phyloP scores from a whole-genome alignment of 2,329 filamentous ascomycete species.

The Dactylellina sp. region DNA sequence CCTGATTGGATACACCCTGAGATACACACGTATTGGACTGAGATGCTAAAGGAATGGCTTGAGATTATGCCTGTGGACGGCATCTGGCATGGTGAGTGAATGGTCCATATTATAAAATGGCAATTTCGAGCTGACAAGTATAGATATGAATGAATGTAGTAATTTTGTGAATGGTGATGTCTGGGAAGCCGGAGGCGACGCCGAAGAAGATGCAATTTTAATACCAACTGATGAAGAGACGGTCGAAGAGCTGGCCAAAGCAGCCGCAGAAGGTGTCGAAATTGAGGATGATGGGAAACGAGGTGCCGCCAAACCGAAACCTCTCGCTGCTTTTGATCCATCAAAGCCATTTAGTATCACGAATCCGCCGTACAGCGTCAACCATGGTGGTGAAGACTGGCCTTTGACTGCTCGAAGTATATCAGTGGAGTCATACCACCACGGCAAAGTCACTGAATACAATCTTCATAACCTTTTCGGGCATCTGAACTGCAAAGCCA shows the following conservation, averaged over 20 bases:
- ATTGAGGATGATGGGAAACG: slow-evolving; percentile 67
- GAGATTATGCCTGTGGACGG: slow-evolving; percentile 68
- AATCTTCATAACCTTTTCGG: slow-evolving; percentile 85
- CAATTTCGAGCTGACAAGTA: slow-evolving; percentile 62
- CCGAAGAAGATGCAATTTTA: slow-evolving; percentile 76
- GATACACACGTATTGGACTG: slow-evolving; percentile 76
- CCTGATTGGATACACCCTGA: slow-evolving; percentile 81
- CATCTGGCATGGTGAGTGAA: slow-evolving; percentile 71
- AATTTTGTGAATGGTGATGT: slow-evolving; percentile 68
- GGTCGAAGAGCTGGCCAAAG: slow-evolving; percentile 46
- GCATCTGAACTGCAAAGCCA: slow-evolving; percentile 79
- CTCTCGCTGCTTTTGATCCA: slow-evolving; percentile 73
- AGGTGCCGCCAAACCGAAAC: slow-evolving; percentile 73
- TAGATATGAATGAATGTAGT: slow-evolving; percentile 60
- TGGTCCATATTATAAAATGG: not conserved
- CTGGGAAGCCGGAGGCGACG: slow-evolving; percentile 68
- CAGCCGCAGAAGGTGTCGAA: slow-evolving; percentile 28
- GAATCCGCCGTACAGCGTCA: slow-evolving; percentile 81
- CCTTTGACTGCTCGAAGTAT: slow-evolving; percentile 77
- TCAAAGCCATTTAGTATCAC: slow-evolving; percentile 77
- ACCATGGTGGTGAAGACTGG: slow-evolving; percentile 70
- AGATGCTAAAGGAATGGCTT: slow-evolving; percentile 76
- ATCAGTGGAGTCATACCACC: slow-evolving; percentile 80
- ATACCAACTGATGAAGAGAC: slow-evolving; percentile 77
- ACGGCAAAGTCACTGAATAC: slow-evolving; percentile 78